Percentiles rank a stretch among this genome's conserved stretches.
These are phyloP conservation scores for Diplodia seriata DNA, from an alignment of 2,329 filamentous ascomycete species.

Conservation along the genomic window DNA sequence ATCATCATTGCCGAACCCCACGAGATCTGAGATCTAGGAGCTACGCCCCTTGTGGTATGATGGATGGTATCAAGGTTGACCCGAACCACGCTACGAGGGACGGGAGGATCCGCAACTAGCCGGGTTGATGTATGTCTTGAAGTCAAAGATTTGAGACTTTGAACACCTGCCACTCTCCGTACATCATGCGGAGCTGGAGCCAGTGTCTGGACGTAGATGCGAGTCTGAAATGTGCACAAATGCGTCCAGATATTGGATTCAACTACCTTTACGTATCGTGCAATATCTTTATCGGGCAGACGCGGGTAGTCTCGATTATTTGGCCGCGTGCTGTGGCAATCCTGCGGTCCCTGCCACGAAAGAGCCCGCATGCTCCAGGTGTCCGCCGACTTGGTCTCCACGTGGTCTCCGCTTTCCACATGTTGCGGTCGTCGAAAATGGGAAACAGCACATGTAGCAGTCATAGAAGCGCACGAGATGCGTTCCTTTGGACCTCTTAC, in stretches of 20 bases:
- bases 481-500: neutral
- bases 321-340: too few relatives aligned
- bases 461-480: neutral
- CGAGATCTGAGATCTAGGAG: neutral
- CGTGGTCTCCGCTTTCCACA: neutral
- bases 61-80: neutral
- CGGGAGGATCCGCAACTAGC: conserved; percentile 1
- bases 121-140: neutral
- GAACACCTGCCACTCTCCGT: too few relatives aligned
- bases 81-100: neutral
- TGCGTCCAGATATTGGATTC: too few relatives aligned
- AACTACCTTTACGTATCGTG: too few relatives aligned
- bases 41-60: neutral
- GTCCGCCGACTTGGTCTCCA: neutral
- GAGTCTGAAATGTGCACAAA: too few relatives aligned
- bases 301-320: too few relatives aligned
- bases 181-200: too few relatives aligned
- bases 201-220: too few relatives aligned
- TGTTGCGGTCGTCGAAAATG: too few relatives aligned
- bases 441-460: neutral
- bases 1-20: conserved; percentile 2
- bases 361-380: neutral
- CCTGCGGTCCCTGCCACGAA: neutral
- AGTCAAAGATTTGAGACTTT: neutral
- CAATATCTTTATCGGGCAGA: too few relatives aligned